Evolutionary conservation across 352 stramenopile genomes (phyloP).

Genomic region (Phytopythium oedochilum): DNA sequence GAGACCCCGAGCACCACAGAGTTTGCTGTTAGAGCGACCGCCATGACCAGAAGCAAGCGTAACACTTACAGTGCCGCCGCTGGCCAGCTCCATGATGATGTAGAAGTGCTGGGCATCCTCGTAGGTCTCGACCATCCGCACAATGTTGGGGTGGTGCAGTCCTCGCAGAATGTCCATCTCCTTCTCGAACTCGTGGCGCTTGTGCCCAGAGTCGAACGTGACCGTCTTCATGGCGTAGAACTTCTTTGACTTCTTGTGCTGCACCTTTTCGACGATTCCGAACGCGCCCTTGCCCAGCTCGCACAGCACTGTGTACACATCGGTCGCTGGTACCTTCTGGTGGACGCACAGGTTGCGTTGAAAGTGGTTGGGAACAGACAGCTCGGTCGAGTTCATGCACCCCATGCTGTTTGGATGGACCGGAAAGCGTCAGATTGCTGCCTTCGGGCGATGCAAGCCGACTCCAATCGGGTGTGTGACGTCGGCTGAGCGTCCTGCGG

Average conservation of each 20-base stretch:
- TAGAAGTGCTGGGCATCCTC: constrained; percentile 75
- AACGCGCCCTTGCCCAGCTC: constrained; percentile 72
- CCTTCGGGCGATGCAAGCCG: too few relatives aligned
- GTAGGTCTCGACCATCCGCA: constrained; percentile 77
- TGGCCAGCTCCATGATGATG: constrained; percentile 84
- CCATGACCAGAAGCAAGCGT: not conserved
- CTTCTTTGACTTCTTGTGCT: constrained; percentile 61
- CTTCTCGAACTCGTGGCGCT: constrained; percentile 67
- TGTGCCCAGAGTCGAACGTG: constrained; percentile 49
- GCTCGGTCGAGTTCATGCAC: constrained; percentile 53
- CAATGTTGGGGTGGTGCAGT: constrained; percentile 77
- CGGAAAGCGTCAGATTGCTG: too few relatives aligned
- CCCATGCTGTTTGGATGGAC: constrained; percentile 35
- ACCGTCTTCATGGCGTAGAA: constrained; percentile 81
- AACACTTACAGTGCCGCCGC: constrained; percentile 45
- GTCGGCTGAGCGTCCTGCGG: too few relatives aligned
- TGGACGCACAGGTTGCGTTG: constrained; percentile 77
- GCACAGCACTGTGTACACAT: constrained; percentile 42
- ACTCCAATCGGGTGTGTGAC: too few relatives aligned
- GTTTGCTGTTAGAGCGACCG: not conserved
- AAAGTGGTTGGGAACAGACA: constrained; percentile 60
- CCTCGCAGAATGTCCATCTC: constrained; percentile 76
- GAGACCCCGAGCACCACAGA: not conserved
- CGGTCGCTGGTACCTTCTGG: constrained; percentile 43
- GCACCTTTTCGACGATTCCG: constrained; percentile 68